Evolutionary conservation across 495 filamentous ascomycete genomes (phyloP).

Genomic region (Lichina pygmaea): DNA sequence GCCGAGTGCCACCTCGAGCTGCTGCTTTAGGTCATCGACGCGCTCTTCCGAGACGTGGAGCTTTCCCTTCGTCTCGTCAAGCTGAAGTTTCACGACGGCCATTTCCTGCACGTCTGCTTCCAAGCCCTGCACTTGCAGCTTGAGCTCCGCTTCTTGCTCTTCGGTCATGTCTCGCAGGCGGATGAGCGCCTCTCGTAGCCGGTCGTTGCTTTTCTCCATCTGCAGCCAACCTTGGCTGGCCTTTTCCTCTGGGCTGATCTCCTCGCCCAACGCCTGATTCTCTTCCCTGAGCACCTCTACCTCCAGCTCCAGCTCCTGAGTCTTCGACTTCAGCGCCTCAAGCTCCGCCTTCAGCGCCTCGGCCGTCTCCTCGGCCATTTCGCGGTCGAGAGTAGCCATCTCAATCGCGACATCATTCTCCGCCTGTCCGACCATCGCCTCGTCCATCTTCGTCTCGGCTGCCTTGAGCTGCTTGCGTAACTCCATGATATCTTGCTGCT

Average conservation of each 20-base stretch:
- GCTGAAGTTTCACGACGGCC: constrained; percentile 39
- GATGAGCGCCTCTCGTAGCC: constrained; percentile 65
- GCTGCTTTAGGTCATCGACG: constrained; percentile 67
- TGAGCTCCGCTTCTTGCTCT: constrained; percentile 57
- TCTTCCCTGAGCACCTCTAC: constrained; percentile 70
- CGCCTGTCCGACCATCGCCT: constrained; percentile 43
- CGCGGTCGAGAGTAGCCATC: constrained; percentile 66
- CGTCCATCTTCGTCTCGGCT: constrained; percentile 34
- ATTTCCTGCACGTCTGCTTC: constrained; percentile 57
- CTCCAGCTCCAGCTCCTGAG: constrained; percentile 71
- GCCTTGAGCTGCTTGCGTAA: constrained; percentile 56
- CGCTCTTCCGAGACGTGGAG: constrained; percentile 44
- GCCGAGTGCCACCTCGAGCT: constrained; percentile 64
- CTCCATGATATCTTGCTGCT: constrained; percentile 54
- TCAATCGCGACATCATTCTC: constrained; percentile 70
- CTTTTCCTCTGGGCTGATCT: constrained; percentile 71
- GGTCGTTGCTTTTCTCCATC: constrained; percentile 71
- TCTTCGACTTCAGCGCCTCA: constrained; percentile 41
- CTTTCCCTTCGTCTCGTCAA: constrained; percentile 40
- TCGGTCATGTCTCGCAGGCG: constrained; percentile 65
- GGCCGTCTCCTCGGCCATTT: constrained; percentile 88
- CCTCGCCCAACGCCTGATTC: constrained; percentile 53
- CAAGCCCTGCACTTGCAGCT: constrained; percentile 46
- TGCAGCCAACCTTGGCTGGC: constrained; percentile 69
- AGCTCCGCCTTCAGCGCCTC: constrained; percentile 59